Conservation (phyloP, 371 early-diverging fungal genomes). For the Smittium culicis region DNA sequence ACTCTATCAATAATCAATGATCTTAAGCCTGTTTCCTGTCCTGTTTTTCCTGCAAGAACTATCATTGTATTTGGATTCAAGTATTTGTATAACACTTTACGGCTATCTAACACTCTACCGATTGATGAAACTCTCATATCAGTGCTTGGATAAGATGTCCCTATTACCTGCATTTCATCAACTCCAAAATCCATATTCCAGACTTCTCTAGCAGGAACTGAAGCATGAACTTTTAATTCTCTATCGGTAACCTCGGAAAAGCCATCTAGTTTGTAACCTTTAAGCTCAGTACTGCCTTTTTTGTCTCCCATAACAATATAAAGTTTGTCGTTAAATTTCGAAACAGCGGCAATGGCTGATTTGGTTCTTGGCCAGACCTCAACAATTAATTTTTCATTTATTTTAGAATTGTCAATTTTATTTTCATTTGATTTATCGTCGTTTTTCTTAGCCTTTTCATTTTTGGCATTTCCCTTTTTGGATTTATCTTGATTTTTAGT, state of each 20-base stretch:
- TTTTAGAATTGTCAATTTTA: no score
- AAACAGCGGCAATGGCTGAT: neutral
- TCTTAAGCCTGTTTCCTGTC: constrained; percentile 22
- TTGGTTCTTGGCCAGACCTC: constrained; percentile 1
- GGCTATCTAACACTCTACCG: constrained; percentile 84
- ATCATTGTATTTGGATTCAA: constrained; percentile 79
- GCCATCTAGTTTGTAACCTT: constrained; percentile 18
- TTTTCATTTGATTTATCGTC: no score
- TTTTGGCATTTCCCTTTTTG: no score
- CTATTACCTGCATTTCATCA: constrained; percentile 19
- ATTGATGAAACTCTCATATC: constrained; percentile 58
- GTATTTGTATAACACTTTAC: constrained; percentile 90
- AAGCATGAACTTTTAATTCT: constrained; percentile 6
- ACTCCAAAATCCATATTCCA: constrained; percentile 26
- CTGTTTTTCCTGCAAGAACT: constrained; percentile 33
- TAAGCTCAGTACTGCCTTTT: constrained; percentile 18
- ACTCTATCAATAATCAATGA: constrained; percentile 74
- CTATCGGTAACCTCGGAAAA: constrained; percentile 6
- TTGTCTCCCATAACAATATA: constrained; percentile 26
- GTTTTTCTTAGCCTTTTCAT: no score
- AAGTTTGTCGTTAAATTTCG: constrained; percentile 13
- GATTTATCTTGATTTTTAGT: neutral
- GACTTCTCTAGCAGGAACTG: constrained; percentile 5
- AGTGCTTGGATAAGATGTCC: constrained; percentile 20
- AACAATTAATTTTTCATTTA: neutral